Evolutionary conservation across 2,329 filamentous ascomycete genomes (phyloP), one percentile per base, ranked within the genome.

Genomic region (Alternaria consortialis): DNA sequence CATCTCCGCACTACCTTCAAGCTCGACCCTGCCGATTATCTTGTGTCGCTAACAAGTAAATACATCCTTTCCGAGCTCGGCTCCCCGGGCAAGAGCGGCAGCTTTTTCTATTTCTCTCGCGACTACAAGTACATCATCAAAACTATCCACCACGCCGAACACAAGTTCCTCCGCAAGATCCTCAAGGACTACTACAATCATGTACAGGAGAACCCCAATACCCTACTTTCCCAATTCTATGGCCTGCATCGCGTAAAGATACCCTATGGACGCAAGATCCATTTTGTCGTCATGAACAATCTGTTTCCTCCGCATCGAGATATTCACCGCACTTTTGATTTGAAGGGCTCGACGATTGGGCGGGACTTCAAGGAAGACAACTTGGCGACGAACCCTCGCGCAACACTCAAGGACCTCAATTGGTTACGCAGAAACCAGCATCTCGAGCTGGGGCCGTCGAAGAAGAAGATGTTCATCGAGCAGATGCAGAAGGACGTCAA

Each of bases 101-200:
- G 94, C 80, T 99, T 99, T 83, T 99, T 99, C 83, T 99, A 99
- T 84, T 99, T 98, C 82, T 98, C 95, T 48, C 87, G 95, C 73
- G 95, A 99, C 81, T 99, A 99, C 86, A 98, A 97, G 81, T 99
- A 99, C 82, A 99, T 99, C 81, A 99, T 99, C 87, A 99, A 99
- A 82, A 99, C 95, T 23, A 98, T 99, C 69, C 95, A 99, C 77
- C 95, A 98, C 73, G 88, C 89, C 70, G 95, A 99, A 80, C 92
- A 94, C 83, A 94, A 94, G 74, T 94, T 94, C 66, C 84, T 96
- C 50, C 86, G 92, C 53, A 93, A 90, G 79, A 91, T 94, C 59
- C 83, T 96, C 58, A 92, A 90, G 75, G 92, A 98, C 63, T 99
- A 99, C 80, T 97, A 97, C 81, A 84, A 91, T 58, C 95, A 99